These are phyloP conservation scores for Mycena citricolor DNA, from an alignment of 1,284 basidiomycete genomes.

Conservation along the genomic window DNA sequence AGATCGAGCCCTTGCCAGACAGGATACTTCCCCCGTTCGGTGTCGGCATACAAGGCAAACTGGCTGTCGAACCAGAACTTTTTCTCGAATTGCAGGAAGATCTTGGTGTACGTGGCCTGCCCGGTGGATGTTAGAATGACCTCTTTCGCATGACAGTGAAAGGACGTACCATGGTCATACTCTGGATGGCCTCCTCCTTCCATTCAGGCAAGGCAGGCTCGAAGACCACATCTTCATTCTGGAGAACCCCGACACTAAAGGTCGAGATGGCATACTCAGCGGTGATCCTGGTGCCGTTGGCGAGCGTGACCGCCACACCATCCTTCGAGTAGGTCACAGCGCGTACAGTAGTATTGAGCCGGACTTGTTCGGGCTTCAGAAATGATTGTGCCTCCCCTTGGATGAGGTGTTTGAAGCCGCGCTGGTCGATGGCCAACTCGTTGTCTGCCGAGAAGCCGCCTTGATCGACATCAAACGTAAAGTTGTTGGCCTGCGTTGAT, in stretches of 20 bases:
- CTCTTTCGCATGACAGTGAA: background rate
- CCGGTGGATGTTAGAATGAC: background rate
- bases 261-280: conserved; percentile 62
- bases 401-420: conserved; percentile 59
- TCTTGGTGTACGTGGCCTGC: conserved; percentile 67
- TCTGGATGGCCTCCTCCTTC: conserved; percentile 66
- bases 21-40: conserved; percentile 62
- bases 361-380: conserved; percentile 44
- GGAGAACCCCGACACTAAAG: conserved; percentile 63
- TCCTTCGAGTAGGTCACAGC: conserved; percentile 46
- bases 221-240: conserved; percentile 59
- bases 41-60: conserved; percentile 66
- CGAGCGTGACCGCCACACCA: conserved; percentile 46
- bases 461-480: conserved; percentile 54
- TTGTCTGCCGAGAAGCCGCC: conserved; percentile 63
- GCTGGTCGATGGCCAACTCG: conserved; percentile 55
- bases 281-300: conserved; percentile 42
- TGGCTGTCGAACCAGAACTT: conserved; percentile 69
- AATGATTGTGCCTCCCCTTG: conserved; percentile 56
- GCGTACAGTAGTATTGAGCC: conserved; percentile 53
- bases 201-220: conserved; percentile 57
- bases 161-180: conserved; percentile 48
- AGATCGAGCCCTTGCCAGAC: conserved; percentile 73
- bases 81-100: conserved; percentile 63
- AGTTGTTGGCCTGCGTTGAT: conserved; percentile 52